phyloP scores from a whole-genome alignment of 768 basidiomycete genomes.

The Tulasnella sp. region DNA sequence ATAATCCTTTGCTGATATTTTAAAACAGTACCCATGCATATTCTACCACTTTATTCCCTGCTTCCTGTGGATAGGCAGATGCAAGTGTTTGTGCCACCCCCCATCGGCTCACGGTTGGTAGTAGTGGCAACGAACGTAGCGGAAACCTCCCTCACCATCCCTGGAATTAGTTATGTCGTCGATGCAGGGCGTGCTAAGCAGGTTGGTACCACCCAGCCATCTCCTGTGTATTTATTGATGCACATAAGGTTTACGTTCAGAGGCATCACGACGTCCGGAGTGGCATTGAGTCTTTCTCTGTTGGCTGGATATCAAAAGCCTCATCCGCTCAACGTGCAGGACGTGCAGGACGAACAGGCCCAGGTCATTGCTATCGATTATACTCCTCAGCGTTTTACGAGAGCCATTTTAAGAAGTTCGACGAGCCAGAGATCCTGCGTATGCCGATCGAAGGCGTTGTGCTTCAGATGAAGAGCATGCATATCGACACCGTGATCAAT shows the following conservation, averaged over 20 bases:
- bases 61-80: slow-evolving; percentile 91
- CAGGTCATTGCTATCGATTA: slow-evolving; percentile 94
- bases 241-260: slow-evolving; percentile 30
- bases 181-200: slow-evolving; percentile 94
- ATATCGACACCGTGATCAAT: slow-evolving; percentile 90
- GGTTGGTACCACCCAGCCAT: slow-evolving; percentile 31
- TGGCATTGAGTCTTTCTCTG: slow-evolving; percentile 84
- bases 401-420: slow-evolving; percentile 78
- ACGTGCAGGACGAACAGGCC: slow-evolving; percentile 93
- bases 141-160: slow-evolving; percentile 94
- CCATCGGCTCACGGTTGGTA: slow-evolving; percentile 69
- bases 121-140: slow-evolving; percentile 95
- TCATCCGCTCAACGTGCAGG: slow-evolving; percentile 91
- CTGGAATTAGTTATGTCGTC: slow-evolving; percentile 94
- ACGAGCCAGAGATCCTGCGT: slow-evolving; percentile 83
- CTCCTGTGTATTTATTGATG: slow-evolving; percentile 4
- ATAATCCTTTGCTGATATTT: slow-evolving; percentile 20
- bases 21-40: slow-evolving; percentile 73
- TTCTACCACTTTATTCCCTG: slow-evolving; percentile 89
- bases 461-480: slow-evolving; percentile 98
- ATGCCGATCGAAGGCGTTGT: slow-evolving; percentile 96
- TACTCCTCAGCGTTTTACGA: slow-evolving; percentile 95
- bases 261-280: slow-evolving; percentile 69
- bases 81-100: slow-evolving; percentile 80
- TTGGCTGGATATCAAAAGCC: slow-evolving; percentile 91